Evolutionary conservation across 2,329 filamentous ascomycete genomes (phyloP).

Genomic region (Triangularia verruculosa): DNA sequence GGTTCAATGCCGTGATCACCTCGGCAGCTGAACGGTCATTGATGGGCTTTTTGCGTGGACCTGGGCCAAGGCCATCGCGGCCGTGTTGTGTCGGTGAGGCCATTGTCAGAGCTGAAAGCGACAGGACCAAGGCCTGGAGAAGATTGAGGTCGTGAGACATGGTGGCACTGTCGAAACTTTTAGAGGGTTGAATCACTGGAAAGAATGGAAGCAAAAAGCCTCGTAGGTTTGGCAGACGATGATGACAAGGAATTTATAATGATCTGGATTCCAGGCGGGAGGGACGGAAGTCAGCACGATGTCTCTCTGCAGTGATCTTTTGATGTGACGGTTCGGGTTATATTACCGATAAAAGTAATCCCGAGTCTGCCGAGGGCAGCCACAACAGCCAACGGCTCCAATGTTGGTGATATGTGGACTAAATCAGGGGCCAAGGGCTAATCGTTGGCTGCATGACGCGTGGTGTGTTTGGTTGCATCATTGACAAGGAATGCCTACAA

Average conservation of each 20-base stretch:
- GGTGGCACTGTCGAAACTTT: background rate
- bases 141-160: background rate
- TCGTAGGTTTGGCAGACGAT: background rate
- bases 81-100: background rate
- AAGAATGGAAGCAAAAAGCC: background rate
- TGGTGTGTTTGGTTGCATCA: background rate
- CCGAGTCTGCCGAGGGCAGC: background rate
- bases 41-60: background rate
- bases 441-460: background rate
- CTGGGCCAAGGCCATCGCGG: background rate
- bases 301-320: background rate
- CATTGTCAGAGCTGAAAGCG: background rate
- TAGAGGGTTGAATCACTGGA: background rate
- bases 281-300: background rate
- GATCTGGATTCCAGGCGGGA: background rate
- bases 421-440: background rate
- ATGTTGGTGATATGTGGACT: background rate
- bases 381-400: background rate
- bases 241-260: background rate
- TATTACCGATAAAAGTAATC: background rate
- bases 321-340: background rate
- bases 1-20: slow-evolving; percentile 42
- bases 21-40: slow-evolving; percentile 39
- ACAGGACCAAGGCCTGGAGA: background rate
- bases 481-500: background rate